Conservation (phyloP, 2,329 filamentous ascomycete genomes). For the Colletotrichum sp. region DNA sequence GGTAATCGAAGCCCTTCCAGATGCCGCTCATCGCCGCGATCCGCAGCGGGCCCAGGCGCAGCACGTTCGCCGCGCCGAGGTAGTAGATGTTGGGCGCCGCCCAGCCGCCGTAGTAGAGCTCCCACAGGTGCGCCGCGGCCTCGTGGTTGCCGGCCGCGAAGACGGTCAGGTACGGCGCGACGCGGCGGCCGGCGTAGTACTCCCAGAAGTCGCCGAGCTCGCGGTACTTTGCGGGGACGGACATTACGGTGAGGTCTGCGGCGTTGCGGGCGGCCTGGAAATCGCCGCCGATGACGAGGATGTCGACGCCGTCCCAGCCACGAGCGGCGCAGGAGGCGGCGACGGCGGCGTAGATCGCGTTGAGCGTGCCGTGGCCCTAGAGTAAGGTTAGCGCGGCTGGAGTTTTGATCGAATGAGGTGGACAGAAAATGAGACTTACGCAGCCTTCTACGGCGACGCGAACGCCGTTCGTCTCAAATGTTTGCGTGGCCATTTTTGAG, state of each 20-base stretch:
- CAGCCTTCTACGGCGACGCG: constrained; percentile 88
- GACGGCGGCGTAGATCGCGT: constrained; percentile 88
- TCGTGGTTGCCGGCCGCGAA: constrained; percentile 97
- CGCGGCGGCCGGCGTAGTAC: constrained; percentile 83
- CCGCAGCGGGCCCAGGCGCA: constrained; percentile 82
- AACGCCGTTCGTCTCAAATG: constrained; percentile 53
- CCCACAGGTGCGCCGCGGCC: constrained; percentile 86
- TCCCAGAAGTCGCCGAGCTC: constrained; percentile 89
- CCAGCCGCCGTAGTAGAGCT: constrained; percentile 97
- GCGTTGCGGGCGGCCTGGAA: constrained; percentile 89
- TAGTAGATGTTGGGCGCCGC: constrained; percentile 98
- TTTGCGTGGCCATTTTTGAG: constrained; percentile 33
- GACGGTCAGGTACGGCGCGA: constrained; percentile 86
- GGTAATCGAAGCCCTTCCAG: constrained; percentile 91
- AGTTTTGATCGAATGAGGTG: background rate
- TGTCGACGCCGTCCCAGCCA: constrained; percentile 81
- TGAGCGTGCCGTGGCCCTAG: constrained; percentile 87
- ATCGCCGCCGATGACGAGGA: constrained; percentile 94
- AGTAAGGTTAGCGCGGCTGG: background rate
- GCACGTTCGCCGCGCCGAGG: constrained; percentile 87
- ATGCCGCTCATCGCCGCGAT: constrained; percentile 94
- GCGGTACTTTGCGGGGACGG: constrained; percentile 87
- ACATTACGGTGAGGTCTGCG: constrained; percentile 85
- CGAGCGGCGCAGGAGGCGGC: constrained; percentile 70
- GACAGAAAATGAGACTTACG: constrained; percentile 52